Percentiles rank a stretch among this genome's conserved stretches.
Conservation (phyloP, 495 filamentous ascomycete genomes). For the Glarea lozoyensis region DNA sequence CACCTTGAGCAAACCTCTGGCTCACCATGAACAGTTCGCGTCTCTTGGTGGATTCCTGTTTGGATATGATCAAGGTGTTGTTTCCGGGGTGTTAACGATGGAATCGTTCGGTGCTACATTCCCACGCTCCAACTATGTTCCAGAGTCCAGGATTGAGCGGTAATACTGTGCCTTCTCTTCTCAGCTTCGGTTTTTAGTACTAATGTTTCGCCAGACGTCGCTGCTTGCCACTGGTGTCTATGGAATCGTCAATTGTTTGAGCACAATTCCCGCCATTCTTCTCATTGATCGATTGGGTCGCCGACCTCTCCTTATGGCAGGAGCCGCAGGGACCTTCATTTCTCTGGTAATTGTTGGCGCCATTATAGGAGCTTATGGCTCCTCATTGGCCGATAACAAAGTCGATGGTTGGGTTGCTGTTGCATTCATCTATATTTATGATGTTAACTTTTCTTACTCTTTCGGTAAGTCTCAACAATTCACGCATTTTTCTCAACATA, state of each 20-base stretch:
- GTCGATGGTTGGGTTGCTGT: constrained; percentile 40
- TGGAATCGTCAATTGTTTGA: constrained; percentile 38
- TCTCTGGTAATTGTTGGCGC: constrained; percentile 42
- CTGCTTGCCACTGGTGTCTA: constrained; percentile 43
- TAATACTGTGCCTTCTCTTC: constrained; percentile 59
- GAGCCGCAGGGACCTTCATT: constrained; percentile 37
- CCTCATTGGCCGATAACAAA: constrained; percentile 36
- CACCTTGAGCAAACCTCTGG: too few relatives aligned
- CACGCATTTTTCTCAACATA: too few relatives aligned
- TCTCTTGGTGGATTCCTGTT: constrained; percentile 13
- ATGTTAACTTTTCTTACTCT: constrained; percentile 32
- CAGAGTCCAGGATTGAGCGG: constrained; percentile 39
- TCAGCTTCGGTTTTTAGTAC: constrained; percentile 39
- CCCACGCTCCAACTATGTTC: constrained; percentile 19
- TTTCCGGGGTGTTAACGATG: constrained; percentile 9
- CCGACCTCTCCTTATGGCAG: constrained; percentile 30
- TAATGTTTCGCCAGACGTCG: constrained; percentile 16
- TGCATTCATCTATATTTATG: constrained; percentile 39
- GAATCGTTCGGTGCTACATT: constrained; percentile 19
- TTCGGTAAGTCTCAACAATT: too few relatives aligned
- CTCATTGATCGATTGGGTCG: constrained; percentile 18
- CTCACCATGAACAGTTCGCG: too few relatives aligned
- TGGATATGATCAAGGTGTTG: constrained; percentile 15
- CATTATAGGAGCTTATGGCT: constrained; percentile 34
- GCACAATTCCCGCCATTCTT: constrained; percentile 5